These are phyloP conservation scores for Agrocybe chaxingu DNA, from an alignment of 768 basidiomycete genomes.

Conservation along the genomic window DNA sequence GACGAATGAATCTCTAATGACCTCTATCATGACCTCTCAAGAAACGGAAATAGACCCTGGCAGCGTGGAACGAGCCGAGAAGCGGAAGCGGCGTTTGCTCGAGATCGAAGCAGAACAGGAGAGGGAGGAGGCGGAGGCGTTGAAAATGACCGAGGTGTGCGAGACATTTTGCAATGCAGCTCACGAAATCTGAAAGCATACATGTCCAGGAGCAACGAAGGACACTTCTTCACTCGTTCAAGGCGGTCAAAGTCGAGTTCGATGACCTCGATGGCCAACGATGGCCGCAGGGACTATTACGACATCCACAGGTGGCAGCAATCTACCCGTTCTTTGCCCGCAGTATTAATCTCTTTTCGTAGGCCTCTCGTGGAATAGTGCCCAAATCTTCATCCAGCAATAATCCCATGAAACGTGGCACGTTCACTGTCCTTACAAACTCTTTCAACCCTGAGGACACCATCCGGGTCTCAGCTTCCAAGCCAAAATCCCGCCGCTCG, in stretches of 20 bases:
- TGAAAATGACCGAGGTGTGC: no score
- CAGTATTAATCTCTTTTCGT: background rate
- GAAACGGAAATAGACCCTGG: no score
- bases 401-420: constrained; percentile 5
- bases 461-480: constrained; percentile 28
- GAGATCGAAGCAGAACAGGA: no score
- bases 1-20: no score
- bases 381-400: background rate
- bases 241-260: constrained; percentile 58
- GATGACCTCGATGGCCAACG: constrained; percentile 57
- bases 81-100: no score
- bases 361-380: background rate
- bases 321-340: background rate
- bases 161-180: no score
- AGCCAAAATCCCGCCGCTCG: background rate
- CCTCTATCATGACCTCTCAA: no score
- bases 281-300: constrained; percentile 40
- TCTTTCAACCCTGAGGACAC: constrained; percentile 35
- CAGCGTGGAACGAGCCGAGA: no score
- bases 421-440: constrained; percentile 33
- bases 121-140: no score
- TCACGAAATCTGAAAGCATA: no score
- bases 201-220: constrained; percentile 35
- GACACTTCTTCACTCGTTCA: constrained; percentile 41
- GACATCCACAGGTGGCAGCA: constrained; percentile 20